Evolutionary conservation across 805 yeast genomes (phyloP), one percentile per base, ranked within the genome.

Genomic region (Barnettozyma salicaria): DNA sequence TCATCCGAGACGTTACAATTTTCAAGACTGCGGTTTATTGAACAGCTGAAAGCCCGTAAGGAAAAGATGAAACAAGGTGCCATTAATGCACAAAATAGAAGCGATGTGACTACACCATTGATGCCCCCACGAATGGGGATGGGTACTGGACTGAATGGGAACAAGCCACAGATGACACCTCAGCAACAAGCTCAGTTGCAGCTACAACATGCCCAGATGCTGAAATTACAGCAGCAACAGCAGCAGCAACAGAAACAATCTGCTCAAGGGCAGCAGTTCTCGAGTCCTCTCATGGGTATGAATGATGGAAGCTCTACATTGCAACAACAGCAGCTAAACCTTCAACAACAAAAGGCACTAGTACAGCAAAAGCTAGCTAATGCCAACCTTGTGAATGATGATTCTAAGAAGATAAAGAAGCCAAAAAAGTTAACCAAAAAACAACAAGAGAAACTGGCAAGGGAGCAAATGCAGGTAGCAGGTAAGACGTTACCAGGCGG

Each of bases 21-120:
- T 59, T 76, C 85, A 70, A 74, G 97, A 46, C 65, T 90, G 35
- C 71, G 95, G 45, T 87, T 89, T 51, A 82, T 90, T 41, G 97
- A 90, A 58, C 92, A 83, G 60, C 77, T 84, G 62, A 68, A 95
- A 37, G 68, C 83, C 32, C 75, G 83, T 55, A 74, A 76, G 51
- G 80, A 74, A 40, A 65, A 74, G 43, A 54, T 68, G 40, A 68
- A 68, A 42, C 72, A 68, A 40, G 68, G 66, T 17, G 64, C 68
- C 10, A 49, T 60, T 34, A 51, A 55, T 20, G 52, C 19, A 32
- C 36, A 33, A 11, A 38, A 38, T 16, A 33, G 41, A 28, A 28
- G 23, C 17, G 41, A 38, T 35, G 27, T 34, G 4, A 17, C 37
- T 6, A 17, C 37, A 8, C 37, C 37, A 7, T 17, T 34, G 8